phyloP scores from a whole-genome alignment of 768 basidiomycete species.

The Lactarius deliciosus region DNA sequence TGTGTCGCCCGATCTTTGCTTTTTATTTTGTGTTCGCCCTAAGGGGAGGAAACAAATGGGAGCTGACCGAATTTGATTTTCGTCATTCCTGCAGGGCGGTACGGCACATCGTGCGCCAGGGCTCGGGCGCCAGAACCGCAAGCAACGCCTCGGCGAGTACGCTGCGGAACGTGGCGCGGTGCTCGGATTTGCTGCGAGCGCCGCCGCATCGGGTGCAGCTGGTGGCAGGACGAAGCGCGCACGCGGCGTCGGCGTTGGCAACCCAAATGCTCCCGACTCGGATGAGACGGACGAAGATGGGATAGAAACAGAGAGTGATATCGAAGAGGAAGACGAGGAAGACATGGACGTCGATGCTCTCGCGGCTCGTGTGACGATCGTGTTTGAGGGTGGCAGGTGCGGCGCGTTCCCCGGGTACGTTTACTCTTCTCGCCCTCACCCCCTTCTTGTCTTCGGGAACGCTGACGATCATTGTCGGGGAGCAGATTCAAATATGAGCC shows the following conservation, averaged over 20 bases:
- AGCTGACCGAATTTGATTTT: neutral
- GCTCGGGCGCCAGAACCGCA: slow-evolving; percentile 55
- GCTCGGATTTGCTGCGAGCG: slow-evolving; percentile 33
- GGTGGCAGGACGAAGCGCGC: slow-evolving; percentile 24
- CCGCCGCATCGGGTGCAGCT: slow-evolving; percentile 16
- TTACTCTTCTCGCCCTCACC: neutral
- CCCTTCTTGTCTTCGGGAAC: neutral
- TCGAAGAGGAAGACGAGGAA: slow-evolving; percentile 24
- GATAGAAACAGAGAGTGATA: slow-evolving; percentile 12
- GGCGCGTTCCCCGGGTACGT: slow-evolving; percentile 26
- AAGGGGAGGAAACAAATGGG: neutral
- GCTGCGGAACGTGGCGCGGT: slow-evolving; percentile 56
- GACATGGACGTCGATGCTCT: slow-evolving; percentile 25
- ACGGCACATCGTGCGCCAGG: slow-evolving; percentile 52
- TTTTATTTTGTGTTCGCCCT: neutral
- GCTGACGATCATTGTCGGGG: neutral
- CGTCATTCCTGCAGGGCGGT: slow-evolving; percentile 42
- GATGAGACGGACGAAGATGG: slow-evolving; percentile 19
- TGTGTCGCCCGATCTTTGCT: slow-evolving; percentile 36
- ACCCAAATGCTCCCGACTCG: slow-evolving; percentile 13
- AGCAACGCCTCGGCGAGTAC: slow-evolving; percentile 68
- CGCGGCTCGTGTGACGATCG: slow-evolving; percentile 27
- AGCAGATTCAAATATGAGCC: slow-evolving; percentile 37
- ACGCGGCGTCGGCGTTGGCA: slow-evolving; percentile 17
- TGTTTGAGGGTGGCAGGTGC: slow-evolving; percentile 22